Evolutionary conservation across 2,329 filamentous ascomycete genomes (phyloP), one percentile per base, ranked within the genome.

Genomic region (Pestalotiopsis sp.): DNA sequence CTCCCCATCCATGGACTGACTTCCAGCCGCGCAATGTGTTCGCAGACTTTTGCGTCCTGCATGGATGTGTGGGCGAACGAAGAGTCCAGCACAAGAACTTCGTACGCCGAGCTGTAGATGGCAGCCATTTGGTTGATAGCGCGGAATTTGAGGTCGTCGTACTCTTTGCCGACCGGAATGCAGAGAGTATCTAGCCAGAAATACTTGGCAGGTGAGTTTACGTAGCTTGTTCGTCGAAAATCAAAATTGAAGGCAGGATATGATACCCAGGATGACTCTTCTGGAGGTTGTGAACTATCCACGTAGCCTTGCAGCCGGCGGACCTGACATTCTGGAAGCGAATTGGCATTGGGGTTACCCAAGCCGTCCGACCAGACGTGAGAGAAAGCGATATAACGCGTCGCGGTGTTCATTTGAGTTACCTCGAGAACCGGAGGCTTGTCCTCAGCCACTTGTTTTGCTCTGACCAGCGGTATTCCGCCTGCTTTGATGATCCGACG

Each of bases 121-220:
- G 36, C 27, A 2, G 25, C 60, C 60, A 63, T 63, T 11, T 36
- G 27, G 5, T 63, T 63, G 60, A 63, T 63, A 6, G 60, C 60
- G 13, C 31, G 23, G n/a, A 23, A 23, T 41, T 39, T 36, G 1
- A 63, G 60, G 5, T 39, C 31, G 11, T 25, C n/a, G n/a, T n/a
- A 23, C 60, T 63, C 60, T 5, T 23, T 63, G 1, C 60, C 60
- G 4, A 63, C 27, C 3, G 60, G 60, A 2, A 63, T 63, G 38
- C 60, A 63, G 4, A 63, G 60, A n/a, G 60, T 63, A 1, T 63
- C 60, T 20, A 63, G 17, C 60, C 60, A 63, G 60, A 63, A 63
- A 13, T 14, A n/a, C 13, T 39, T 20, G 27, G 12, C 60, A 41
- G 14, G 20, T 27, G 9, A 12, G 6, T 27, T 31, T 6, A 59